Conservation (phyloP, 164 flowering plant species). For the Macadamia integrifolia region DNA sequence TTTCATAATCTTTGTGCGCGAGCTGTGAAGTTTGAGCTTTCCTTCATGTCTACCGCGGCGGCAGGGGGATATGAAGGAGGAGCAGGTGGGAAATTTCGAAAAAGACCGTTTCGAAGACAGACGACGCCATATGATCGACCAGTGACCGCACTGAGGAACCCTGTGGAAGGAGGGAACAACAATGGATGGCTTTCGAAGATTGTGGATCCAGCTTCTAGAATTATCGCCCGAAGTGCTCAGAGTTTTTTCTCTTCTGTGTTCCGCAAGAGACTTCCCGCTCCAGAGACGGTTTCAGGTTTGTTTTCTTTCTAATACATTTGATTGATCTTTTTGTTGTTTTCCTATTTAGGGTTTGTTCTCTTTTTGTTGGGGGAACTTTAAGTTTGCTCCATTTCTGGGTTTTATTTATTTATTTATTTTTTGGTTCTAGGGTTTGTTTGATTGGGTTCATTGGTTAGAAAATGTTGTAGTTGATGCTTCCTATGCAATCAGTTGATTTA, state of each 20-base stretch:
- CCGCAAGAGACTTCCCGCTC: slow-evolving; percentile 44
- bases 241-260: slow-evolving; percentile 49
- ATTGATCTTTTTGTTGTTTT: too few species aligned
- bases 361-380: not conserved
- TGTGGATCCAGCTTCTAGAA: slow-evolving; percentile 73
- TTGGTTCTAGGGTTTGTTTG: not conserved
- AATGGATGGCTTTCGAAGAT: slow-evolving; percentile 63
- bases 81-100: slow-evolving; percentile 56
- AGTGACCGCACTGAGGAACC: slow-evolving; percentile 30
- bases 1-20: not conserved
- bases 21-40: slow-evolving; percentile 1
- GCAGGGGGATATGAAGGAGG: slow-evolving; percentile 38
- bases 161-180: slow-evolving; percentile 3
- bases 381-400: not conserved
- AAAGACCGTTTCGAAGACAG: slow-evolving; percentile 31
- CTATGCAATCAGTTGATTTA: too few species aligned
- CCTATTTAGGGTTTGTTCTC: not conserved
- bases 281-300: slow-evolving; percentile 16
- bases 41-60: slow-evolving; percentile 38
- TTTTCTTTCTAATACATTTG: not conserved
- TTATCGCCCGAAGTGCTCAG: slow-evolving; percentile 56
- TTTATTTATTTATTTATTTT: not conserved
- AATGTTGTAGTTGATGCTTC: too few species aligned
- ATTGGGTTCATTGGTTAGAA: not conserved
- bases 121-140: slow-evolving; percentile 82